Conservation (phyloP, 78 protist species). For the Blattamonas nauphoetae region DNA sequence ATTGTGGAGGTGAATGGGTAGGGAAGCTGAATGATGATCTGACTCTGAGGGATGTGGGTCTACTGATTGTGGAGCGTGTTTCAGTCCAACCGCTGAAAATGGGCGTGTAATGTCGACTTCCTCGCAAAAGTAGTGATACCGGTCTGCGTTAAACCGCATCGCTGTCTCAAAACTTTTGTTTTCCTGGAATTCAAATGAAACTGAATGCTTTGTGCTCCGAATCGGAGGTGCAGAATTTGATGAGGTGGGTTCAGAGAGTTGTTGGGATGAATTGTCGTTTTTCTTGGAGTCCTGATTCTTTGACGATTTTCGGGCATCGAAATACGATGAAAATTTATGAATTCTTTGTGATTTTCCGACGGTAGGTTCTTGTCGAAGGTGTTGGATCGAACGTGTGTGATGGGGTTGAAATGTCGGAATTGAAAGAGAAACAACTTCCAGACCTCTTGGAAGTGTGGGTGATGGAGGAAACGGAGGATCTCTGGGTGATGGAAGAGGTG, state of each 20-base stretch:
- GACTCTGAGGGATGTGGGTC: background rate
- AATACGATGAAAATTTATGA: too few species aligned
- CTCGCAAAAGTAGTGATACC: background rate
- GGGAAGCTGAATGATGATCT: background rate
- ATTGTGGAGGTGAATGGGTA: background rate
- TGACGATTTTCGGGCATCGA: too few species aligned
- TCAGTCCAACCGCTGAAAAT: background rate
- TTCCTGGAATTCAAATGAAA: background rate
- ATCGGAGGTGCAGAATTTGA: background rate
- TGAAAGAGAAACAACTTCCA: too few species aligned
- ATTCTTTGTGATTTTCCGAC: too few species aligned
- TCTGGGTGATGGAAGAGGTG: too few species aligned
- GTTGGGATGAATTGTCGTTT: too few species aligned
- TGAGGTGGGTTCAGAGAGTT: background rate
- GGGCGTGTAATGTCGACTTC: background rate
- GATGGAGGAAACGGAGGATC: too few species aligned
- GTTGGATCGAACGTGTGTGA: too few species aligned
- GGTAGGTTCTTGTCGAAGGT: too few species aligned
- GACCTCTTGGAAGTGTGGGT: too few species aligned
- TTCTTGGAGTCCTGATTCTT: too few species aligned
- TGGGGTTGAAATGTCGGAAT: too few species aligned
- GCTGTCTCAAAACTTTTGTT: background rate
- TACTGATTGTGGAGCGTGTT: background rate
- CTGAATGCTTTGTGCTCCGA: background rate
- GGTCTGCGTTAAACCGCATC: background rate